Percentiles rank a stretch among this genome's conserved stretches.
phyloP scores from a whole-genome alignment of 2,329 filamentous ascomycete genomes.

The Paracoccidioides lutzii region DNA sequence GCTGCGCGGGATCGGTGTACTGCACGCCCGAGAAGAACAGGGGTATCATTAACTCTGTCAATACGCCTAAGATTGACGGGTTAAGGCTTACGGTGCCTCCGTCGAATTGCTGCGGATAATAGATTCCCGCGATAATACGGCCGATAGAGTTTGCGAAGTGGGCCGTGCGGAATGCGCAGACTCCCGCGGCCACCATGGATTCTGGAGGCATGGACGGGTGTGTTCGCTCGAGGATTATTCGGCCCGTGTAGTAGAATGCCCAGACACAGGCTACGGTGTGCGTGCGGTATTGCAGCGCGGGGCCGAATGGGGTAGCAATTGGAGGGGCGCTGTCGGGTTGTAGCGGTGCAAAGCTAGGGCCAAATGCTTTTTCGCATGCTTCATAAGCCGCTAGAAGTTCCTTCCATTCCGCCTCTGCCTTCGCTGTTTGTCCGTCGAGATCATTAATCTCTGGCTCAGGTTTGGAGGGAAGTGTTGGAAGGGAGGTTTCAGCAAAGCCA shows the following conservation, averaged over 20 bases:
- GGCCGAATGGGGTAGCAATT: conserved; percentile 63
- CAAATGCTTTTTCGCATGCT: conserved; percentile 34
- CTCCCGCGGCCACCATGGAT: conserved; percentile 71
- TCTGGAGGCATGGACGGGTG: conserved; percentile 87
- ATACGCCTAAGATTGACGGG: conserved; percentile 63
- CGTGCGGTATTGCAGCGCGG: conserved; percentile 66
- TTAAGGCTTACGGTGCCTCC: conserved; percentile 48
- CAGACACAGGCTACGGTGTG: conserved; percentile 80
- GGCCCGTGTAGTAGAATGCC: conserved; percentile 73
- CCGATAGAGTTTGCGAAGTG: conserved; percentile 62
- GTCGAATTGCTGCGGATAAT: conserved; percentile 30
- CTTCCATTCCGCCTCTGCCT: conserved; percentile 68
- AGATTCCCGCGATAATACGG: conserved; percentile 62
- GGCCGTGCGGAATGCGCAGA: conserved; percentile 60
- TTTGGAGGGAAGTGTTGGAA: conserved; percentile 10
- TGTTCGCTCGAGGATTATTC: conserved; percentile 67
- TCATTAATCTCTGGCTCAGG: conserved; percentile 30
- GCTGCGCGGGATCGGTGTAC: conserved; percentile 58
- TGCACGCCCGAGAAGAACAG: conserved; percentile 80
- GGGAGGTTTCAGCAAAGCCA: conserved; percentile 41
- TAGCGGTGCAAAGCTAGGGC: conserved; percentile 58
- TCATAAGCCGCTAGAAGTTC: conserved; percentile 31
- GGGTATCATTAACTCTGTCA: conserved; percentile 70
- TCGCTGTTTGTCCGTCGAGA: conserved; percentile 50
- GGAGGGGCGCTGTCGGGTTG: conserved; percentile 52